Evolutionary conservation across 2,329 filamentous ascomycete species (phyloP), one percentile per base, ranked within the genome.

Genomic region (Claviceps purpurea): DNA sequence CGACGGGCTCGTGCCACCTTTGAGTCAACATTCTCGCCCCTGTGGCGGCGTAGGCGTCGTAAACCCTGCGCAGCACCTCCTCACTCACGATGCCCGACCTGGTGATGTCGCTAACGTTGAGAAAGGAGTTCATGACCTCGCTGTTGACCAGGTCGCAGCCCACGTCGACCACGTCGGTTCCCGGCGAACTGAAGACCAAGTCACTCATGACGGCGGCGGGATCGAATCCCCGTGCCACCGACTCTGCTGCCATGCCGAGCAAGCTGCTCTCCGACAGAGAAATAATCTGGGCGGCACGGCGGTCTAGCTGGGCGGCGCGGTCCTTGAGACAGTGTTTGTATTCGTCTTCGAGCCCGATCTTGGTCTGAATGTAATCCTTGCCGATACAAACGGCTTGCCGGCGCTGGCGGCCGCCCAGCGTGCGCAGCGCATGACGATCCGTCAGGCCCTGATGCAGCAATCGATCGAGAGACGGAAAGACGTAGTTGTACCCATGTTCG

Each of bases 1-100:
- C 63, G 5, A 61, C 60, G 13, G 62, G 62, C 44, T 65, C 63
- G n/a, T 62, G 57, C 63, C 62, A 65, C 37, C 62, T 55, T 49
- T 63, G 53, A 2, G 62, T 65, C 34, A 65, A 53, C 57, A 62
- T 63, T 39, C 62, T 60, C 30, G 60, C 62, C 7, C 62, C 57
- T 1, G 49, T 53, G 6, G 55, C 54, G 24, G 58, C 54, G 26
- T 56, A 59, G 39, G 58, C 58, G 34, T 59, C 57, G 49, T 59
- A 59, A 6, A 57, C 40, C 30, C 39, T 54, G 40, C 50, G 53
- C 49, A 59, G 52, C 13, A 46, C 54, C 5, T 58, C 54, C 38
- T 59, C 58, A 46, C 53, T 57, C n/a, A 59, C 53, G 37, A 59
- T 26, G 2, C 58, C 58, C 1, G 53, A 52, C 24, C 49, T 49